Base-by-base conservation (phyloP, 2,329 filamentous ascomycete species). In the Colletotrichum sojae region DNA sequence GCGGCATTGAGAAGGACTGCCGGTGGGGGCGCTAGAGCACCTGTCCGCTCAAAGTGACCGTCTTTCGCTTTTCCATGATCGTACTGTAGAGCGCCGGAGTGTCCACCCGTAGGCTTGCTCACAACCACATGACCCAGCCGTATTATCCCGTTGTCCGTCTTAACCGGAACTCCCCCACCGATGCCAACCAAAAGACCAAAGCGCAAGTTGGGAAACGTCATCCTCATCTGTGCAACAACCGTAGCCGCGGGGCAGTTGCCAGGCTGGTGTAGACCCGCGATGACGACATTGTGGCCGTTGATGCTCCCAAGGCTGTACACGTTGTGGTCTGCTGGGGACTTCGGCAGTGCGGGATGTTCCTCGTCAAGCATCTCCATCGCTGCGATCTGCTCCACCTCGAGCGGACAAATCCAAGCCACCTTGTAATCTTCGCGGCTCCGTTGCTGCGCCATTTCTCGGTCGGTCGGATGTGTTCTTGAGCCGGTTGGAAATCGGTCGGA, bases 111-210 rank as follows among this genome's bases (percentile, higher is more conserved):
- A 25, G 46, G 57, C 18, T 52, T 61, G 4, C 57, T 61, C 0
- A 61, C 46, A 12, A 61, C 27, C 12, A 61, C 20, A 40, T 61
- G 16, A 12, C 57, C 46, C 5, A 61, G 57, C 2, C 57, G 57
- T 4, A 61, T 61, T 1, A 61, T 52, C 1, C 57, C 31, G 3
- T 52, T 43, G 0, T 61, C 46, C 40, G 20, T 61, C 15, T 10
- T 5, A 3, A 22, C 27, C 12, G 72, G 76, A 4, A 75, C 73
- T 0, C 75, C 74, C 4, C 73, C 72, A 2, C 72, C 75, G 16
- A 74, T 75, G 16, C 77, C 75, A 0, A 77, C 75, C 48, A 77
- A 66, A 4, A 78, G 51, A 0, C 72, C 65, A 2, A 62, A 2
- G 0, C 46, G n/a, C 0, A 75, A 60, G 1, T 45, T 48, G 6